These are phyloP conservation scores for Rhytidhysteron rufulum DNA, from an alignment of 2,329 filamentous ascomycete genomes.

Conservation along the genomic window DNA sequence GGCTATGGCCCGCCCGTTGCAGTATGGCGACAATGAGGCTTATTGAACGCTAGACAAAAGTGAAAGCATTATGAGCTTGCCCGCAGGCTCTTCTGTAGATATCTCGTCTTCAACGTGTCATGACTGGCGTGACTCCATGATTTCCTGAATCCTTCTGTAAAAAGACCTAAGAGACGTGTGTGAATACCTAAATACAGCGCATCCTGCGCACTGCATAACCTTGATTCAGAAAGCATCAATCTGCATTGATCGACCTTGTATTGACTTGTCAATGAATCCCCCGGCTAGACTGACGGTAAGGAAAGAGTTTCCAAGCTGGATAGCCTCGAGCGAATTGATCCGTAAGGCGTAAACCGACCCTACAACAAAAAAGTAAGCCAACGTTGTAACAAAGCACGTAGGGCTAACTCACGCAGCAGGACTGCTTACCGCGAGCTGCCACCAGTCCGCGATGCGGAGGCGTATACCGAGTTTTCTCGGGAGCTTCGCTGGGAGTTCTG, in stretches of 20 bases:
- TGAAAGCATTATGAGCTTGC: slow-evolving; percentile 5
- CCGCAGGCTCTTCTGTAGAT: not conserved
- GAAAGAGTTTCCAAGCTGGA: slow-evolving; percentile 25
- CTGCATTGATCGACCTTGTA: too few relatives aligned
- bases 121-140: slow-evolving; percentile 1
- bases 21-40: slow-evolving; percentile 2
- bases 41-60: not conserved
- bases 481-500: slow-evolving; percentile 40
- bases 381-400: slow-evolving; percentile 11
- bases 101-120: not conserved
- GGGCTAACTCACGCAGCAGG: slow-evolving; percentile 21
- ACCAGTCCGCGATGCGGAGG: slow-evolving; percentile 33
- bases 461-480: slow-evolving; percentile 36
- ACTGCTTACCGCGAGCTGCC: slow-evolving; percentile 38
- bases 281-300: slow-evolving; percentile 17
- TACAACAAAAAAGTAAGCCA: slow-evolving; percentile 24
- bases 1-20: slow-evolving; percentile 1
- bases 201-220: too few relatives aligned
- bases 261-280: too few relatives aligned
- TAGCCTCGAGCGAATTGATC: slow-evolving; percentile 38
- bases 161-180: too few relatives aligned
- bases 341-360: slow-evolving; percentile 37
- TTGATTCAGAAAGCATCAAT: too few relatives aligned
- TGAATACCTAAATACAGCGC: too few relatives aligned
- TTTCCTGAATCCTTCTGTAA: too few relatives aligned